Conservation (phyloP, 2,329 filamentous ascomycete species). For the Phyllosticta citrichinensis region DNA sequence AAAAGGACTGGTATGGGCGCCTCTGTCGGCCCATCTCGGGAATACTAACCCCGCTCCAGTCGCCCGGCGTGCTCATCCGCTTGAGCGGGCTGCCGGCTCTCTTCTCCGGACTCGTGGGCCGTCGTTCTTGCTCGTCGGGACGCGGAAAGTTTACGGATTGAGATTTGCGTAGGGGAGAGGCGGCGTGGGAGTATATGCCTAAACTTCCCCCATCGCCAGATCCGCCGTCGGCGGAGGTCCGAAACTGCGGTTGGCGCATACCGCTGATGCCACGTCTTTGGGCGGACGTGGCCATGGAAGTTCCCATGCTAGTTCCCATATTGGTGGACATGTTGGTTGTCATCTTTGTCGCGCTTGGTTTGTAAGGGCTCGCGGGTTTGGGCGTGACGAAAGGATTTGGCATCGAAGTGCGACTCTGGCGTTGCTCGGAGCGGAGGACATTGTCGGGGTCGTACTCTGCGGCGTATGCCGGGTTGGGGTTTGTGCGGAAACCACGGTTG, state of each 20-base stretch:
- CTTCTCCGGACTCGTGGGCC: slow-evolving; percentile 27
- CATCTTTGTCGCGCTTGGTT: slow-evolving; percentile 16
- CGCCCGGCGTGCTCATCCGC: slow-evolving; percentile 29
- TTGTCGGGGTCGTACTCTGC: slow-evolving; percentile 62
- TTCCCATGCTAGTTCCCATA: slow-evolving; percentile 34
- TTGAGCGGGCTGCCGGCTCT: slow-evolving; percentile 35
- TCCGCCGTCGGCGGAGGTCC: slow-evolving; percentile 30
- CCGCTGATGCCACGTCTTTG: slow-evolving; percentile 25
- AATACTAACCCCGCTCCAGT: neutral
- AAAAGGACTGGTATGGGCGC: neutral
- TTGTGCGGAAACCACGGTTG: slow-evolving; percentile 67
- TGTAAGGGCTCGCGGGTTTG: neutral
- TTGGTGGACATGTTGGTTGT: slow-evolving; percentile 25
- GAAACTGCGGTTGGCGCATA: slow-evolving; percentile 37
- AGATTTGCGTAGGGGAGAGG: slow-evolving; percentile 75
- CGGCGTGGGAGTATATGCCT: slow-evolving; percentile 68
- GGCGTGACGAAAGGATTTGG: slow-evolving; percentile 12
- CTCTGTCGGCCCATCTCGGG: slow-evolving; percentile 1
- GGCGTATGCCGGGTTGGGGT: slow-evolving; percentile 73
- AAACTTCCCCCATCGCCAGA: slow-evolving; percentile 62
- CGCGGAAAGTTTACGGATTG: slow-evolving; percentile 46
- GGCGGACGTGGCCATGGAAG: slow-evolving; percentile 35
- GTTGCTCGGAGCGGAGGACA: slow-evolving; percentile 12
- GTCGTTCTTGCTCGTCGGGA: slow-evolving; percentile 18
- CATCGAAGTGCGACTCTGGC: slow-evolving; percentile 4